Evolutionary conservation across 768 basidiomycete species (phyloP).

Genomic region (Trametes punicea): DNA sequence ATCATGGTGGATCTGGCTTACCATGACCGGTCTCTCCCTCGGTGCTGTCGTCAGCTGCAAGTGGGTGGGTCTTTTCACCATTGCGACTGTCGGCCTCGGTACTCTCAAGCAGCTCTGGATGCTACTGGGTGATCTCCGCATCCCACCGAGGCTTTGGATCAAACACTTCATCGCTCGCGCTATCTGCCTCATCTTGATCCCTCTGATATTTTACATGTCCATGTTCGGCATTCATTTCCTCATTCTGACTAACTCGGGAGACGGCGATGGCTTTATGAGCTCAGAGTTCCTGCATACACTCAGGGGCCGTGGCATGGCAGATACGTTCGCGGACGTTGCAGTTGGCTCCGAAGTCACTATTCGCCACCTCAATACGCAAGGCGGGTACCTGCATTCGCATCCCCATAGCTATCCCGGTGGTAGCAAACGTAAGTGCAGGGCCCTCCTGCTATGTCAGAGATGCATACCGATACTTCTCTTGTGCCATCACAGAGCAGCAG

Average conservation of each 20-base stretch:
- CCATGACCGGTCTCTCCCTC: conserved; percentile 81
- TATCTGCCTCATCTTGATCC: conserved; percentile 83
- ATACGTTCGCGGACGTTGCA: conserved; percentile 86
- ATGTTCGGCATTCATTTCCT: conserved; percentile 97
- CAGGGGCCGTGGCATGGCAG: conserved; percentile 83
- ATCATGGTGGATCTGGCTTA: conserved; percentile 92
- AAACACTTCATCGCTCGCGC: conserved; percentile 88
- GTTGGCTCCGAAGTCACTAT: conserved; percentile 80
- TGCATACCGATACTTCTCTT: not conserved
- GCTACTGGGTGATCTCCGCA: conserved; percentile 81
- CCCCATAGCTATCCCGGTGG: conserved; percentile 85
- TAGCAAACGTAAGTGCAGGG: conserved; percentile 67
- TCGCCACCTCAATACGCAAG: conserved; percentile 94
- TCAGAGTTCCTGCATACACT: conserved; percentile 98
- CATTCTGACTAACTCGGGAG: conserved; percentile 85
- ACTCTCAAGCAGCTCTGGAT: conserved; percentile 87
- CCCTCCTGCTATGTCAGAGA: not conserved
- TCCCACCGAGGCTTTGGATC: conserved; percentile 71
- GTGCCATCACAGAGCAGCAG: conserved; percentile 76
- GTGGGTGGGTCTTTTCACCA: conserved; percentile 98
- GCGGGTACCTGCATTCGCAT: conserved; percentile 98
- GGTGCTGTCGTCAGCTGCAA: conserved; percentile 94
- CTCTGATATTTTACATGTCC: conserved; percentile 86
- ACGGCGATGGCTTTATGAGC: conserved; percentile 99
- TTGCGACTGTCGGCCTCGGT: conserved; percentile 86